Evolutionary conservation across 768 basidiomycete species (phyloP).

Genomic region (Macrolepiota dolichaula): DNA sequence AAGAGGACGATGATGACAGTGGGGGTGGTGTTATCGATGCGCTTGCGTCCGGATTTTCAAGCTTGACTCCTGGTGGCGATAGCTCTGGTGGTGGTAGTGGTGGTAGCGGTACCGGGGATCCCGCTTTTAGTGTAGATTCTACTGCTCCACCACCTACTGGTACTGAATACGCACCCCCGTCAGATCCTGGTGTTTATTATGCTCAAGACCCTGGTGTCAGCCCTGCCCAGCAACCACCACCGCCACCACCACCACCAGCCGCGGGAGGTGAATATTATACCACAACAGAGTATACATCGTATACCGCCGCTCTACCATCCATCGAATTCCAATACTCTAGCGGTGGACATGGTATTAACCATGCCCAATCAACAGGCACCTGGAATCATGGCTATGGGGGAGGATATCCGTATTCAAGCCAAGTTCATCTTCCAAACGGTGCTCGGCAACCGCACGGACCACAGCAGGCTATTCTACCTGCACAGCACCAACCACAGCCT

Average conservation of each 20-base stretch:
- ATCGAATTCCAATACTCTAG: not conserved
- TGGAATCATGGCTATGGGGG: not conserved
- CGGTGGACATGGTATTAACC: not conserved
- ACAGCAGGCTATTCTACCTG: not conserved
- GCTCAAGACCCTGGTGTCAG: not conserved
- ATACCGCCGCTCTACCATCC: not conserved
- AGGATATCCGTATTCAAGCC: not conserved
- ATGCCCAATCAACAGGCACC: not conserved
- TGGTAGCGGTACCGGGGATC: not conserved
- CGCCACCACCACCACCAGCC: not conserved
- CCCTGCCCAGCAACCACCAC: not conserved
- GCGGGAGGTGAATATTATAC: not conserved
- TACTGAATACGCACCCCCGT: not conserved
- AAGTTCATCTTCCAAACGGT: not conserved
- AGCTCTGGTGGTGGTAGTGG: not conserved
- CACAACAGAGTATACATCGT: not conserved
- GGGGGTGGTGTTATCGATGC: not conserved
- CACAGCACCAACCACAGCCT: not conserved
- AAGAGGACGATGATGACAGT: not conserved
- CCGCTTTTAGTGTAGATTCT: not conserved
- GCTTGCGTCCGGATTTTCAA: not conserved
- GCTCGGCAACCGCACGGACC: not conserved
- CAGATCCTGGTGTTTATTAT: not conserved
- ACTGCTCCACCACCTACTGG: not conserved
- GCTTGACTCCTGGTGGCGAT: not conserved